These are phyloP conservation scores for Termitomyces bulborhizus DNA, from an alignment of 768 basidiomycete genomes.

Conservation along the genomic window DNA sequence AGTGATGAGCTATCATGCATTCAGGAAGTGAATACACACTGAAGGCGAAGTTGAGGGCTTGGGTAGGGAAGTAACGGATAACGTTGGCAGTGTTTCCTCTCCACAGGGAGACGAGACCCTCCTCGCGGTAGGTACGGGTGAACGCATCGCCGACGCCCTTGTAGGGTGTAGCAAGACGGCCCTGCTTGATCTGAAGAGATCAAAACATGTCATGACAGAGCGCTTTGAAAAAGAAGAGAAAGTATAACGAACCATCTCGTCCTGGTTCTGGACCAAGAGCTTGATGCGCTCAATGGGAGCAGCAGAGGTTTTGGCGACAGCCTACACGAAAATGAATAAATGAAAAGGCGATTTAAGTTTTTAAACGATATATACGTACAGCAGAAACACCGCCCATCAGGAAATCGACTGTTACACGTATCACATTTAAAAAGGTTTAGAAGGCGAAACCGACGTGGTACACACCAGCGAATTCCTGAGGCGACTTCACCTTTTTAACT, in stretches of 20 bases:
- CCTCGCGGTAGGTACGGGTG: constrained; percentile 84
- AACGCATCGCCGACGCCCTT: constrained; percentile 96
- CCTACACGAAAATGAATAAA: constrained; percentile 41
- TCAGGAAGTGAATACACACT: constrained; percentile 49
- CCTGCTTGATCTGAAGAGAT: constrained; percentile 86
- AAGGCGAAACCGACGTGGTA: constrained; percentile 14
- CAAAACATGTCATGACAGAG: constrained; percentile 27
- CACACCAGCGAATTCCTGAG: constrained; percentile 85
- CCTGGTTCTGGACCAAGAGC: constrained; percentile 97
- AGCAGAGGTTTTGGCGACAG: constrained; percentile 97
- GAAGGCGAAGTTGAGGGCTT: constrained; percentile 99
- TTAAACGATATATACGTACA: constrained; percentile 35
- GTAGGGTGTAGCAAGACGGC: constrained; percentile 94
- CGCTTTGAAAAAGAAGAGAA: background rate
- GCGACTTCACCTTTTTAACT: constrained; percentile 77
- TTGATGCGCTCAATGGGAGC: constrained; percentile 99
- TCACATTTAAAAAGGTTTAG: constrained; percentile 12
- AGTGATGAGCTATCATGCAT: constrained; percentile 2
- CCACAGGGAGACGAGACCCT: constrained; percentile 95
- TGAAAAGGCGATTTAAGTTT: constrained; percentile 1
- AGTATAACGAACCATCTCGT: constrained; percentile 83
- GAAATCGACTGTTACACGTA: constrained; percentile 67
- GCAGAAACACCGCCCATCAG: constrained; percentile 96
- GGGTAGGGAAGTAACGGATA: constrained; percentile 99
- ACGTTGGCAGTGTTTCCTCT: constrained; percentile 99